Evolutionary conservation across 192 early-diverging fungal species (phyloP).

Genomic region (Linnemannia schmuckeri): DNA sequence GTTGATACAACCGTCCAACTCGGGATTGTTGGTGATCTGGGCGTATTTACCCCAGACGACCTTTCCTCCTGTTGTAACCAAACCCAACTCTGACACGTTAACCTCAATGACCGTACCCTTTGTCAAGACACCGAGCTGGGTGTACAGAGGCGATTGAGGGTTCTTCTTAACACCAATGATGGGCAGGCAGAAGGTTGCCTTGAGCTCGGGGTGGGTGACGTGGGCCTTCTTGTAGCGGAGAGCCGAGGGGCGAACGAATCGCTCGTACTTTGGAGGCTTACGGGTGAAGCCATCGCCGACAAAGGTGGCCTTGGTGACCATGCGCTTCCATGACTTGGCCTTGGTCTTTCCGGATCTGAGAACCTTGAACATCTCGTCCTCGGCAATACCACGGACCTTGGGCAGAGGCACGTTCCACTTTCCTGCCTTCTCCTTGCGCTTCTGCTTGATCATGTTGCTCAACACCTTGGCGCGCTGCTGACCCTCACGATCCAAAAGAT

Average conservation of each 20-base stretch:
- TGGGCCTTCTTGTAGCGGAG: conserved; percentile 98
- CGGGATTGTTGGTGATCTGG: conserved; percentile 98
- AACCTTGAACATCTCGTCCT: conserved; percentile 99
- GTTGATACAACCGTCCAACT: conserved; percentile 97
- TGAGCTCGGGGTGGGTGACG: conserved; percentile 98
- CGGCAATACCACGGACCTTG: conserved; percentile 98
- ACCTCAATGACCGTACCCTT: conserved; percentile 98
- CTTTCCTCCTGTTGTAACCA: conserved; percentile 97
- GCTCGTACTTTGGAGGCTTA: conserved; percentile 99
- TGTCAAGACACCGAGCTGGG: conserved; percentile 96
- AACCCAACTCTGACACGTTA: conserved; percentile 94
- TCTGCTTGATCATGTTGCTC: conserved; percentile 99
- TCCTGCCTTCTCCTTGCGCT: conserved; percentile 99
- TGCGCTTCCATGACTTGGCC: conserved; percentile 97
- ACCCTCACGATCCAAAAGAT: conserved; percentile 98
- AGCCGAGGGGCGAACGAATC: conserved; percentile 98
- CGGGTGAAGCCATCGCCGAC: conserved; percentile 99
- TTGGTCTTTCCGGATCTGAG: conserved; percentile 95
- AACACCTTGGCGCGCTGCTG: conserved; percentile 97
- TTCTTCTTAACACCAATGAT: conserved; percentile 99
- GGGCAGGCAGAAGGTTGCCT: conserved; percentile 96
- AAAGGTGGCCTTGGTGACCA: conserved; percentile 99
- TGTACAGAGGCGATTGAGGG: conserved; percentile 95
- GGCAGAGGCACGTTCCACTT: conserved; percentile 98
- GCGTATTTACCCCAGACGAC: conserved; percentile 99